Base-by-base conservation (phyloP, 306 rosid genomes). In the Fagus sylvatica region DNA sequence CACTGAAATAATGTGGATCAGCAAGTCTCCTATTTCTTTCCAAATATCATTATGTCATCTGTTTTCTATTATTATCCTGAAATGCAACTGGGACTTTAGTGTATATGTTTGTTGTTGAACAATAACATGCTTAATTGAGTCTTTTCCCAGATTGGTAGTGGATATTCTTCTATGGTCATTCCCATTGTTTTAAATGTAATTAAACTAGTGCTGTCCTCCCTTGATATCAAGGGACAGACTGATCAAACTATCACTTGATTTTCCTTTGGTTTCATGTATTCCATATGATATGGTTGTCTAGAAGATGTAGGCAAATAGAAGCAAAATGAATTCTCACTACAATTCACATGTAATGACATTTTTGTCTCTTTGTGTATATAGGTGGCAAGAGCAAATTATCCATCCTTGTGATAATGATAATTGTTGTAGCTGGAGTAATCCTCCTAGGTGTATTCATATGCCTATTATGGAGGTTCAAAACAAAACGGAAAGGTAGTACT, bases 401-500 rank as follows among this genome's bases (percentile, higher is more conserved):
- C 51, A 70, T 40, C 60, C 34, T 75, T 43, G 74, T 69, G 77
- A 84, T 89, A 48, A 59, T 82, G 76, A 49, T 74, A 28, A 39
- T 80, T 41, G 68, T 82, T 80, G 69, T 82, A 54, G 87, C 75
- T 0, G 97, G 87, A 80, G 83, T 84, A 55, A 59, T 81, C 81
- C 82, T 75, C 48, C 59, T 89, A 12, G 92, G 83, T 40, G 40
- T 88, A 36, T 4, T 81, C 59, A 43, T 70, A 32, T 87, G 80
- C 79, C 73, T 89, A 17, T 51, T 84, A 22, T 84, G 89, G 91
- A 82, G 85, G 61, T 84, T 81, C 86, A 87, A 75, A 79, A 78
- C 69, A 68, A 90, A 86, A 83, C 78, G 76, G 82, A 76, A 86
- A 80, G 92, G 98, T 93, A 77, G 82, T 76, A 67, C 62, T 76